A percentile compares a stretch with the other conserved stretches of the same genome.
Evolutionary conservation across 208 protist genomes (phyloP).

Genomic region (Trichomonas tenax): DNA sequence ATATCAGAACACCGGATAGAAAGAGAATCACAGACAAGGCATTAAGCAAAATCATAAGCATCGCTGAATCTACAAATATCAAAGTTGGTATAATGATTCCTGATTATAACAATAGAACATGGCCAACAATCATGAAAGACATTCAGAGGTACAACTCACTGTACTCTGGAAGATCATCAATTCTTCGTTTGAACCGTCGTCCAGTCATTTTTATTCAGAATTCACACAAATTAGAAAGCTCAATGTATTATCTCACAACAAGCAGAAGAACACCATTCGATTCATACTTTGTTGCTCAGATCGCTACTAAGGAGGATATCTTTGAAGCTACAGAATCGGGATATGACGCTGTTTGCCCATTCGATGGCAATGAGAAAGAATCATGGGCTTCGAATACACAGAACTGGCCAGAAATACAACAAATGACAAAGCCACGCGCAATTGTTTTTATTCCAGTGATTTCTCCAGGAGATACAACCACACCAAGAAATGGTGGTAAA

Average conservation of each 20-base stretch:
- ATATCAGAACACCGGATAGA: neutral
- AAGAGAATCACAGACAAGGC: neutral
- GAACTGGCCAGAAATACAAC: neutral
- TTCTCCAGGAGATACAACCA: neutral
- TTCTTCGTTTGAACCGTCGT: neutral
- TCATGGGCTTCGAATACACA: neutral
- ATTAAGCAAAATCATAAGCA: neutral
- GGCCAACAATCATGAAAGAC: neutral
- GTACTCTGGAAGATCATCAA: neutral
- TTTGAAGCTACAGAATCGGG: neutral
- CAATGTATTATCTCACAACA: neutral
- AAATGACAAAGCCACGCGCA: neutral
- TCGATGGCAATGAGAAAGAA: neutral
- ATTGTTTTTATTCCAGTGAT: neutral
- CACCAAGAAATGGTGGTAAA: neutral
- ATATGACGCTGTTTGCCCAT: neutral
- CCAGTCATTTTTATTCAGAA: neutral
- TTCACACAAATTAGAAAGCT: neutral
- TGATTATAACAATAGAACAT: neutral
- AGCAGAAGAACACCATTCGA: neutral
- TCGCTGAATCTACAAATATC: neutral
- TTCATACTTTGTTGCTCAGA: neutral
- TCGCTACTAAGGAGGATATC: neutral
- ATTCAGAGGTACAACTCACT: neutral
- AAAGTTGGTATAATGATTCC: neutral